phyloP scores from a whole-genome alignment of 169 alveolate species.

The Theileria equi region DNA sequence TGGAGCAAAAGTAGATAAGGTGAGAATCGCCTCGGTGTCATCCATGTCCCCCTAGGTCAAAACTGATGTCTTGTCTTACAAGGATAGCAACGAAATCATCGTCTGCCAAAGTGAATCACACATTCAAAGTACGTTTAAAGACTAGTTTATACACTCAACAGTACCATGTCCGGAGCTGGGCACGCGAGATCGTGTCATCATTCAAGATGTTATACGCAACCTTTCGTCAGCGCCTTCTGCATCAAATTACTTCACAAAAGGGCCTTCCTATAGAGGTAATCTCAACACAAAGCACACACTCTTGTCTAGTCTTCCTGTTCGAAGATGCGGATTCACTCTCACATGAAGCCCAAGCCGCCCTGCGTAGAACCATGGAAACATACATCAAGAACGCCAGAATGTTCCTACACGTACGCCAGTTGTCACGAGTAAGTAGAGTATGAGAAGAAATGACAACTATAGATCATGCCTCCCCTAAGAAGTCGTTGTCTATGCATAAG shows the following conservation, averaged over 20 bases:
- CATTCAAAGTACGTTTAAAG: constrained; percentile 80
- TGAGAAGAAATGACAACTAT: background rate
- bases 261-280: constrained; percentile 80
- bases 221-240: constrained; percentile 87
- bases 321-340: constrained; percentile 89
- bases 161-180: constrained; percentile 83
- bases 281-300: background rate
- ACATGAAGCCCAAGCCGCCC: constrained; percentile 91
- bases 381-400: constrained; percentile 86
- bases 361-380: constrained; percentile 93
- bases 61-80: constrained; percentile 76
- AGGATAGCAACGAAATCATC: constrained; percentile 75
- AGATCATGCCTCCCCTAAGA: constrained; percentile 88
- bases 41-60: constrained; percentile 68
- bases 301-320: constrained; percentile 74
- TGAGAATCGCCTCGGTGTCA: constrained; percentile 38
- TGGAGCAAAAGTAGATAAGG: constrained; percentile 82
- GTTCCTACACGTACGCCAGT: constrained; percentile 85
- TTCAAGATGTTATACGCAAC: constrained; percentile 88
- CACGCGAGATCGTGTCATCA: constrained; percentile 87
- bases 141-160: background rate
- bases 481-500: constrained; percentile 92
- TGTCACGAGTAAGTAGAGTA: constrained; percentile 62
- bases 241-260: constrained; percentile 76
- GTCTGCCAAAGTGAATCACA: constrained; percentile 88